Evolutionary conservation across 768 basidiomycete genomes (phyloP), one percentile per base, ranked within the genome.

Genomic region (Mycena alexandri): DNA sequence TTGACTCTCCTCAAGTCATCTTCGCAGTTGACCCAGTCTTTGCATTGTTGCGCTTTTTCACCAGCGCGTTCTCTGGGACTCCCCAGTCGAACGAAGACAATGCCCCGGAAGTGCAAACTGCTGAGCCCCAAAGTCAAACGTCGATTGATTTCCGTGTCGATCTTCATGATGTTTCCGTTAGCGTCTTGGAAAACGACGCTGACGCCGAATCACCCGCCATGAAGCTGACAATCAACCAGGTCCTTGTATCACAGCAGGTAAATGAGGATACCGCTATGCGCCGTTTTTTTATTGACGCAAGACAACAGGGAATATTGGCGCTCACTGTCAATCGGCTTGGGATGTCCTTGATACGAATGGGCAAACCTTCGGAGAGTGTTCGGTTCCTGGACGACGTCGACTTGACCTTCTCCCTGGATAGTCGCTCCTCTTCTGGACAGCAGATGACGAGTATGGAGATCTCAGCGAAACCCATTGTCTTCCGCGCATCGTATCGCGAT

Each of bases 401-500:
- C 76, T 74, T 97, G 52, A 93, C 95, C 0, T 83, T 97, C 48
- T 92, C 96, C 11, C 80, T 98, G 63, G 96, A 99, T 78, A 94
- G 85, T 68, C 90, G 93, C n/a, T 85, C 92, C 36, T 85, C 87
- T n/a, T 79, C 82, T 0, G 83, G 79, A 14, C 89, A 92, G 57
- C 89, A 91, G 70, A 90, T 90, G 82, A 91, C 92, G 12, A 94
- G 84, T 73, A 91, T 98, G 65, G 96, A 98, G 75, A 75, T 96
- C n/a, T 82, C 85, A 19, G 81, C 89, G 25, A 91, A 93, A 67
- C 92, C 96, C 2, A 86, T 99, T 71, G 87, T 98, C 60, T 91
- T 99, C 77, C 88, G 98, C 25, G 95, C 95, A n/a, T 98, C 97
- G 0, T 95, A 96, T 74, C 89, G 94, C 21, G 98, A 99, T 75